These are phyloP conservation scores for Rhamnella rubrinervis DNA, from an alignment of 331 rosid species.

Conservation along the genomic window DNA sequence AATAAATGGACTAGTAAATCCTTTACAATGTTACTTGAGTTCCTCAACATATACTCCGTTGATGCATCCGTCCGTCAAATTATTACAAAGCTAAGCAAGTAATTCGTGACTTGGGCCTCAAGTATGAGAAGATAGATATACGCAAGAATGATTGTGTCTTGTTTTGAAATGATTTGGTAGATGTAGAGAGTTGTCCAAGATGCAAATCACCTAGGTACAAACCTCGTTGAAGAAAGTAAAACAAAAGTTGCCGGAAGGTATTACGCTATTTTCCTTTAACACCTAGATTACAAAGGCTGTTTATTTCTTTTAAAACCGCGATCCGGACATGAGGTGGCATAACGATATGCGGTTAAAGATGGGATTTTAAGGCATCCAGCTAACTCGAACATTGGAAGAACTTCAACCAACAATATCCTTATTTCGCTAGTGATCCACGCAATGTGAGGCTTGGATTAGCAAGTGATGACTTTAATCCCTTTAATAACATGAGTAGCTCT, in stretches of 20 bases:
- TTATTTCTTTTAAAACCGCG: background rate
- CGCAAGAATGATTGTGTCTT: too few species aligned
- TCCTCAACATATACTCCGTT: too few species aligned
- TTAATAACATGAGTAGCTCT: background rate
- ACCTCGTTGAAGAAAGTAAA: too few species aligned
- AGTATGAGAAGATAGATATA: too few species aligned
- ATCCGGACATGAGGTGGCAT: background rate
- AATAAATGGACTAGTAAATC: too few species aligned
- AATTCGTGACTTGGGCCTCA: too few species aligned
- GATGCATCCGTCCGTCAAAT: too few species aligned
- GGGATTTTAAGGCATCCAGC: background rate
- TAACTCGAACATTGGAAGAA: background rate
- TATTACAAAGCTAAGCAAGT: too few species aligned
- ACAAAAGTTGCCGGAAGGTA: background rate
- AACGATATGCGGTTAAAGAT: background rate
- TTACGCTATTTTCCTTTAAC: background rate
- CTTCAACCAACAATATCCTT: background rate
- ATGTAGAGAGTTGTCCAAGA: too few species aligned
- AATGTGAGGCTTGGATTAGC: conserved; percentile 12
- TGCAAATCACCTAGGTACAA: too few species aligned
- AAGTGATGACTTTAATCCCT: background rate
- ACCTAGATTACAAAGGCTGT: conserved; percentile 7
- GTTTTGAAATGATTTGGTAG: too few species aligned
- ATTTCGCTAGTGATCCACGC: background rate
- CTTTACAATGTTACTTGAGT: too few species aligned